phyloP scores from a whole-genome alignment of 768 basidiomycete species.

The Rhizopogon rudus region DNA sequence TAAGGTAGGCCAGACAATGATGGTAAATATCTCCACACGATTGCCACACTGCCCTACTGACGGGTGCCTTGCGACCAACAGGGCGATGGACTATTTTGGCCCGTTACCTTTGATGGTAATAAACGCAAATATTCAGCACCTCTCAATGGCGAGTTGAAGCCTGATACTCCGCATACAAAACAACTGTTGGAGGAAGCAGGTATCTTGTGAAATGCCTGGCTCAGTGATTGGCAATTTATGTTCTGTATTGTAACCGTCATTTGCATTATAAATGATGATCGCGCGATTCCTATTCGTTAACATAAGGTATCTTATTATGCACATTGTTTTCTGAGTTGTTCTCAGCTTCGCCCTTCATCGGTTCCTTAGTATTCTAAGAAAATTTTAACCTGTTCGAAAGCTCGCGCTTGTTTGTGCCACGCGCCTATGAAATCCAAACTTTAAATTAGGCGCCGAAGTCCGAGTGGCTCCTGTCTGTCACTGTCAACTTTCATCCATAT shows the following conservation, averaged over 20 bases:
- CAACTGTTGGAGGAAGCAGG: slow-evolving; percentile 44
- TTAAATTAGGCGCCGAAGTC: neutral
- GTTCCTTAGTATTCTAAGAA: too few species aligned
- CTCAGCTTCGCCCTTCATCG: neutral
- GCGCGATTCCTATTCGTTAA: neutral
- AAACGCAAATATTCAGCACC: slow-evolving; percentile 60
- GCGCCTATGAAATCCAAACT: too few species aligned
- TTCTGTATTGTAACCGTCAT: neutral
- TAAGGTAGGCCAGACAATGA: slow-evolving; percentile 40
- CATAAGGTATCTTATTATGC: too few species aligned
- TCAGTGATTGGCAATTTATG: neutral
- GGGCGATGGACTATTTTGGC: slow-evolving; percentile 50
- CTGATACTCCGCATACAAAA: slow-evolving; percentile 44
- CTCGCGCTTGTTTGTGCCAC: neutral
- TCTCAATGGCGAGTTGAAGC: slow-evolving; percentile 63
- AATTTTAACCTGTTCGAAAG: too few species aligned
- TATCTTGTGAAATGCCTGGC: neutral
- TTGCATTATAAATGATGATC: neutral
- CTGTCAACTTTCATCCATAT: neutral
- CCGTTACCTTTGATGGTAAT: slow-evolving; percentile 36
- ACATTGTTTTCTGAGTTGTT: neutral
- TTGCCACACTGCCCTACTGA: neutral
- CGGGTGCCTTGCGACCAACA: slow-evolving; percentile 16
- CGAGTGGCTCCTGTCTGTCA: slow-evolving; percentile 20
- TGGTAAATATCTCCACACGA: slow-evolving; percentile 29